phyloP scores from a whole-genome alignment of 192 early-diverging fungal species.

The Fimicolochytrium jonesii region DNA sequence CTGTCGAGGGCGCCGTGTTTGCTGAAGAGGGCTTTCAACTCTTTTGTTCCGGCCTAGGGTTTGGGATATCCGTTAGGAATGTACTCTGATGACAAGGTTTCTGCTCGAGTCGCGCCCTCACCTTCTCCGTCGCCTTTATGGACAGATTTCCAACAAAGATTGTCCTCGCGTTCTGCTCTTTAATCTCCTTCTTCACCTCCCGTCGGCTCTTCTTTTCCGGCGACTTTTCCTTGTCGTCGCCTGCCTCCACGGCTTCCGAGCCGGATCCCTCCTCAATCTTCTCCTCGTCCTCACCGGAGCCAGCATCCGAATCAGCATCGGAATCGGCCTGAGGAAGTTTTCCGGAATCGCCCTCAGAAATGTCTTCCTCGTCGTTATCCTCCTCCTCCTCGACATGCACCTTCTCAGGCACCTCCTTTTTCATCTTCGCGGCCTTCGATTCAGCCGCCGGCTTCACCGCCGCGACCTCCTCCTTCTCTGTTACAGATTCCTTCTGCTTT shows the following conservation, averaged over 20 bases:
- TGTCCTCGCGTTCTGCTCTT: constrained; percentile 61
- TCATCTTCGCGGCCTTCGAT: not conserved
- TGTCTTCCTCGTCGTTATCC: not conserved
- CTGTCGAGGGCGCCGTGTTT: constrained; percentile 73
- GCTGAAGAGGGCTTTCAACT: constrained; percentile 64
- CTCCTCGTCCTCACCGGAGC: constrained; percentile 7
- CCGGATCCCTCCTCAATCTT: constrained; percentile 30
- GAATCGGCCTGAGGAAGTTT: not conserved
- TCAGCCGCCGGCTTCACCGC: not conserved
- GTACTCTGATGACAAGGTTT: no score
- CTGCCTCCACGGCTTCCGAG: constrained; percentile 29
- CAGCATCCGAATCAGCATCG: not conserved
- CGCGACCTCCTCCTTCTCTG: not conserved
- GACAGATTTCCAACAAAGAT: constrained; percentile 92
- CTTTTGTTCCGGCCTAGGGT: constrained; percentile 55
- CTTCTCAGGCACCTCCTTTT: not conserved
- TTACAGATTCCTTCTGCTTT: not conserved
- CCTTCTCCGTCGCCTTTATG: constrained; percentile 60
- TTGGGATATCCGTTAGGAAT: no score
- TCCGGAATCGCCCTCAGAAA: not conserved
- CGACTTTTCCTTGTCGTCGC: constrained; percentile 25
- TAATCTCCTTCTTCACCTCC: constrained; percentile 26
- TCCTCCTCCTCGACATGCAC: not conserved
- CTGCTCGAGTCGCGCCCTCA: no score
- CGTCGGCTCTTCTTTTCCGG: constrained; percentile 25